Evolutionary conservation across 441 rosid species (phyloP).

Genomic region (Adansonia gregorii): DNA sequence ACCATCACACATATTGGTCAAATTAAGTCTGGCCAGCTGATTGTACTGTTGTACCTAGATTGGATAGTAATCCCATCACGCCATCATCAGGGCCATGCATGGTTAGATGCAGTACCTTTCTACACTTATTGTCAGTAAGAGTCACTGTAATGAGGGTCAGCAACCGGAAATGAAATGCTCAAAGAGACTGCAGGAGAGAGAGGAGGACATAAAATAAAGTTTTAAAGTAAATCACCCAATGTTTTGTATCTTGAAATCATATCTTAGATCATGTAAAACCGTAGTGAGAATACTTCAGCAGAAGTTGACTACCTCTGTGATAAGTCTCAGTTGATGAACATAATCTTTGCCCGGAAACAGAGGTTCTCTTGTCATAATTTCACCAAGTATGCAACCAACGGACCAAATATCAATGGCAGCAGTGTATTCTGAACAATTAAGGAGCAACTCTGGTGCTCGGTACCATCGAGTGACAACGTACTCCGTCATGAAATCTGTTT

Average conservation of each 20-base stretch:
- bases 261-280: background rate
- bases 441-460: conserved; percentile 60
- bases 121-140: background rate
- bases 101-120: background rate
- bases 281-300: background rate
- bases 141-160: background rate
- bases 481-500: conserved; percentile 79
- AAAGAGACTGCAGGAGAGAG: conserved; percentile 2
- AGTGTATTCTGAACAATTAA: conserved; percentile 60
- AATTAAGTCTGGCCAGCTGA: background rate
- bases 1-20: background rate
- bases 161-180: conserved; percentile 8
- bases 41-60: background rate
- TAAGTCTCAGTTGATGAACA: conserved; percentile 70
- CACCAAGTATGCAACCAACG: conserved; percentile 79
- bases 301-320: conserved; percentile 54
- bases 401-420: conserved; percentile 75
- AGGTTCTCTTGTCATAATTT: conserved; percentile 67
- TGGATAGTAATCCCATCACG: background rate
- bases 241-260: conserved; percentile 4
- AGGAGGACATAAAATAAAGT: conserved; percentile 9
- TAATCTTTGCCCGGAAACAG: conserved; percentile 76
- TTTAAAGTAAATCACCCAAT: background rate
- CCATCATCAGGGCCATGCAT: conserved; percentile 3
- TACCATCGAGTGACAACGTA: conserved; percentile 64